Percentiles rank a stretch among this genome's conserved stretches.
Conservation (phyloP, 306 rosid species). For the Arachis hypogaea region DNA sequence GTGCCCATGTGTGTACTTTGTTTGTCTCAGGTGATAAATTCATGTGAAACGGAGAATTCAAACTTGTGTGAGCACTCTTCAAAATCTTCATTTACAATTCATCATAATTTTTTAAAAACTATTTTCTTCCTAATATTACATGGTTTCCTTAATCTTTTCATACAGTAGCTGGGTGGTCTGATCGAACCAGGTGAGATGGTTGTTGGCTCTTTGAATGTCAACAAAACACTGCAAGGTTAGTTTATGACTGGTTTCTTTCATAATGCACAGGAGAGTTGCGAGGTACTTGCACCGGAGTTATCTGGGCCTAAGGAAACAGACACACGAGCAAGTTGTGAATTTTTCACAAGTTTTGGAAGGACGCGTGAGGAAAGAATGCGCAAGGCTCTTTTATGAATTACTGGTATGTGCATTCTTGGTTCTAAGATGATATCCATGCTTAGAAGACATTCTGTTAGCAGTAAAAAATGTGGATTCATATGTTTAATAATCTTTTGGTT, state of each 20-base stretch:
- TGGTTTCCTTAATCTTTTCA: conserved; percentile 42
- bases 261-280: conserved; percentile 62
- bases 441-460: conserved; percentile 8
- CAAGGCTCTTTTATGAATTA: conserved; percentile 76
- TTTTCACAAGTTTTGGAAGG: conserved; percentile 52
- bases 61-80: conserved; percentile 59
- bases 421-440: conserved; percentile 18
- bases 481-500: not conserved
- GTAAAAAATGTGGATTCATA: conserved; percentile 4
- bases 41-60: conserved; percentile 39
- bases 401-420: conserved; percentile 61
- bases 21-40: conserved; percentile 54
- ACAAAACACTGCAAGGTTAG: conserved; percentile 9
- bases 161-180: conserved; percentile 72
- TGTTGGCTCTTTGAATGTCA: conserved; percentile 29
- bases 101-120: conserved; percentile 18
- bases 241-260: conserved; percentile 34
- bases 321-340: conserved; percentile 46
- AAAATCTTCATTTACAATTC: conserved; percentile 32
- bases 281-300: conserved; percentile 54
- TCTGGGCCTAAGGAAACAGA: conserved; percentile 36
- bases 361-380: conserved; percentile 62
- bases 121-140: conserved; percentile 33
- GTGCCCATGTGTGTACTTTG: not conserved
- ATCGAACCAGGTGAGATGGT: conserved; percentile 68